Evolutionary conservation across 352 stramenopile genomes (phyloP), one percentile per base, ranked within the genome.

Genomic region (Saprolegnia diclina): DNA sequence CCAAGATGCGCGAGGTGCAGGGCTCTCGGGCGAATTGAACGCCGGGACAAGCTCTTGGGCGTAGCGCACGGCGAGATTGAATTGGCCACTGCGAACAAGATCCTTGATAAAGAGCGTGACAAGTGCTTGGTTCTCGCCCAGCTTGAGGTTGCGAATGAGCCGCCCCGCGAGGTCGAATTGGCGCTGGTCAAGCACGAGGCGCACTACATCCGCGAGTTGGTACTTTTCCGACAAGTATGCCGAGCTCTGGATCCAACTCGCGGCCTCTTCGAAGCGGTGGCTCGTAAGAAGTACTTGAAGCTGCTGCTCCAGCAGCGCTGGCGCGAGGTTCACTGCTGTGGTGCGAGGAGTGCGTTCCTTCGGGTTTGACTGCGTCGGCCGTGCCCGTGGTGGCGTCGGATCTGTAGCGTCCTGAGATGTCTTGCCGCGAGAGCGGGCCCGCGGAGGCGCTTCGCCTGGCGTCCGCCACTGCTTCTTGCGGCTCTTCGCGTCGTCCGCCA

Each of bases 91-190:
- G 18, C 79, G 81, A 40, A 93, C 82, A 46, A 90, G 77, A 63
- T 91, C 84, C 65, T 89, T 92, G 56, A 94, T 85, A 13, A 92
- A 79, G 42, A 93, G 74, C 69, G 83, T 93, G 24, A 94, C 82
- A 10, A 92, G 82, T n/a, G 79, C 66, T 65, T 91, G 82, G 62
- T 92, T 91, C 24, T 67, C 50, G 11, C 29, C 61, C 55, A 93
- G 53, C 32, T 90, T 83, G 56, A 93, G 72, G 46, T 91, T 83
- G 46, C 84, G 85, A 54, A 94, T 91, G 19, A 92, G 73, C 45
- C 87, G 80, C 65, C 76, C 83, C 10, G 83, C 82, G 61, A 86
- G 75, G 21, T 92, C 81, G 38, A 84, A 79, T 54, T 82, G 68
- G 71, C 77, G 72, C 54, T 76, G 64, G 67, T 89, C 87, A 35